Base-by-base conservation (phyloP, 495 filamentous ascomycete genomes). In the Lineolata rhizophorae region DNA sequence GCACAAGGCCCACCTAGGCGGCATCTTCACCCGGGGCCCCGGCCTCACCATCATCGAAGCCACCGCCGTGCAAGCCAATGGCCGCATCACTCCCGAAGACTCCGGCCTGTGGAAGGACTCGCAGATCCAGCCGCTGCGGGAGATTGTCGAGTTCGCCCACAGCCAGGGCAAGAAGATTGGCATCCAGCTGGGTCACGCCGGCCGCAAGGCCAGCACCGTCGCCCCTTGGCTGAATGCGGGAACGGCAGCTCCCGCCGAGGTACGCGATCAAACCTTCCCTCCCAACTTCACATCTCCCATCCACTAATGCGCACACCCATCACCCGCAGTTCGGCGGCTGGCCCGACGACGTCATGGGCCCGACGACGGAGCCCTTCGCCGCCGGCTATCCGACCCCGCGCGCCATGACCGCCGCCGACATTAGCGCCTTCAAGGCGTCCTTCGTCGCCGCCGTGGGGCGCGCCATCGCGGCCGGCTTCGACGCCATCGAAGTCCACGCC, bases 111-210 rank as follows among this genome's bases (percentile, higher is more conserved):
- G 75, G 76, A 55, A 67, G 33, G 66, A 73, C 47, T 57, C 53
- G 35, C 77, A 84, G 39, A 73, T 79, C 44, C 58, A 62, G 30
- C 61, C 61, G 0, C 54, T 82, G 19, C 59, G 61, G 39, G 62
- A 62, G 28, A 58, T 77, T 24, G 67, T 63, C 26, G 63, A 74
- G 37, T 74, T 69, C 37, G 46, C 47, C 9, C 60, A 63, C 31
- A 62, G 56, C 16, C 77, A 84, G 48, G 60, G 61, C 38, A 65
- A 67, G 38, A 69, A 77, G 44, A 50, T 72, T 21, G 74, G 63
- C 10, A 70, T 84, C 38, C 77, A 84, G 51, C 60, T 84, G 8
- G 69, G 55, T 2, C 77, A 84, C 43, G 74, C 75, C 14, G 77
- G 77, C 10, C 61, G 77, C 27, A 84, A 84, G 50, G 73, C 65